These are phyloP conservation scores for Huntiella savannae DNA, from an alignment of 2,329 filamentous ascomycete species.

Conservation along the genomic window DNA sequence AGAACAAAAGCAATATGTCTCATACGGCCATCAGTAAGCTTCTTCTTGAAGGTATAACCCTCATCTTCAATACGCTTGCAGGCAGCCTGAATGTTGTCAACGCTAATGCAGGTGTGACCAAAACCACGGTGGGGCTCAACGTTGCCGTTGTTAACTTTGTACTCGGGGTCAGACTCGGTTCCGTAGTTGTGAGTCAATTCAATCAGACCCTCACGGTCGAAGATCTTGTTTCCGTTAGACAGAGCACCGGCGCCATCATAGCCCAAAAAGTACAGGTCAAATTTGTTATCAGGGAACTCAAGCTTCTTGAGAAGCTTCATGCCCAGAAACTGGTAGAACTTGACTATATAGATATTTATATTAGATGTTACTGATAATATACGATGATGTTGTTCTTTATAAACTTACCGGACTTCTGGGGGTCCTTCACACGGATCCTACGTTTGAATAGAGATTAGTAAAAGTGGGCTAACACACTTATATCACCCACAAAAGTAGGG, in stretches of 20 bases:
- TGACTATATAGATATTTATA: conserved; percentile 30
- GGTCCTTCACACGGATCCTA: conserved; percentile 90
- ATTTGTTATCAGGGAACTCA: conserved; percentile 70
- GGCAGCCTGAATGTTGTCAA: conserved; percentile 72
- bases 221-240: conserved; percentile 51
- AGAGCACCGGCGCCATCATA: conserved; percentile 61
- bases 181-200: conserved; percentile 77
- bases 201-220: conserved; percentile 75
- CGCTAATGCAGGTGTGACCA: conserved; percentile 69
- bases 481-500: background rate
- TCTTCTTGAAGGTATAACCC: conserved; percentile 91
- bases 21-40: conserved; percentile 74
- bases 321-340: conserved; percentile 87
- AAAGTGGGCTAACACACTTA: background rate
- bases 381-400: background rate
- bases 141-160: conserved; percentile 75
- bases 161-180: conserved; percentile 67
- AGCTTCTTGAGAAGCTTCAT: conserved; percentile 69
- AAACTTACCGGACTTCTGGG: conserved; percentile 49
- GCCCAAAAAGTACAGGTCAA: conserved; percentile 87
- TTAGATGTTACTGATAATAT: background rate
- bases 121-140: conserved; percentile 69
- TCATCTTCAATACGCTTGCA: conserved; percentile 79
- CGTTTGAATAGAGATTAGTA: background rate
- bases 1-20: conserved; percentile 74